Evolutionary conservation across 179 eudicot genomes (phyloP).

Genomic region (Heliamphora pulchella): DNA sequence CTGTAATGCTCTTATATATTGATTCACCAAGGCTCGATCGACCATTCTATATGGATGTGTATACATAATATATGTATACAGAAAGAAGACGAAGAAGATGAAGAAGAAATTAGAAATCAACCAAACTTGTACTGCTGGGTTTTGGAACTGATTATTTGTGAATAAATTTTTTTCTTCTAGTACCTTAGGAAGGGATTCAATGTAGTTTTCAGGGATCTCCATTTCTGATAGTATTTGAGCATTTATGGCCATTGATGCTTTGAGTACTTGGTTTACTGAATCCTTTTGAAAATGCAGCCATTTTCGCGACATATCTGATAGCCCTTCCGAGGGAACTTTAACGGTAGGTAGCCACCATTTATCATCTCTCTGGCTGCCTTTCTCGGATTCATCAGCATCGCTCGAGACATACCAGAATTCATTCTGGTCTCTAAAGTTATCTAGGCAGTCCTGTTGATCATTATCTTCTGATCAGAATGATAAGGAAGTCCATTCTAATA

Average conservation of each 20-base stretch:
- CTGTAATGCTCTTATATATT: slow-evolving; percentile 74
- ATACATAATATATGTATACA: too few relatives aligned
- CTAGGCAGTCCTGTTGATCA: slow-evolving; percentile 58
- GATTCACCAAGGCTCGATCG: slow-evolving; percentile 82
- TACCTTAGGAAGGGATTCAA: slow-evolving; percentile 89
- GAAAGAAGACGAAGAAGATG: not conserved
- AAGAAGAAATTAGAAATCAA: not conserved
- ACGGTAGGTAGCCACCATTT: slow-evolving; percentile 89
- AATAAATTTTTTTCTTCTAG: not conserved
- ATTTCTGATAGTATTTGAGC: slow-evolving; percentile 78
- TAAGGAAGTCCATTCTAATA: not conserved
- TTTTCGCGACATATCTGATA: slow-evolving; percentile 58
- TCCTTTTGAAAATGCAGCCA: slow-evolving; percentile 75
- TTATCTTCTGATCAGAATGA: slow-evolving; percentile 9
- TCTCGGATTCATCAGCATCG: slow-evolving; percentile 48
- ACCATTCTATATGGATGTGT: slow-evolving; percentile 47
- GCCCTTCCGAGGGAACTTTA: slow-evolving; percentile 64
- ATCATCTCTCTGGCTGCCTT: slow-evolving; percentile 43
- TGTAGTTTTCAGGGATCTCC: slow-evolving; percentile 86
- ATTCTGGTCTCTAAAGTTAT: slow-evolving; percentile 56
- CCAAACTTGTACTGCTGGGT: not conserved
- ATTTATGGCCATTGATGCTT: slow-evolving; percentile 93
- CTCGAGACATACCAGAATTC: slow-evolving; percentile 65
- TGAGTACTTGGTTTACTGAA: slow-evolving; percentile 81
- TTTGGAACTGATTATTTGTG: too few relatives aligned